Evolutionary conservation across 2,329 filamentous ascomycete species (phyloP).

Genomic region (Alternaria tenuissima): DNA sequence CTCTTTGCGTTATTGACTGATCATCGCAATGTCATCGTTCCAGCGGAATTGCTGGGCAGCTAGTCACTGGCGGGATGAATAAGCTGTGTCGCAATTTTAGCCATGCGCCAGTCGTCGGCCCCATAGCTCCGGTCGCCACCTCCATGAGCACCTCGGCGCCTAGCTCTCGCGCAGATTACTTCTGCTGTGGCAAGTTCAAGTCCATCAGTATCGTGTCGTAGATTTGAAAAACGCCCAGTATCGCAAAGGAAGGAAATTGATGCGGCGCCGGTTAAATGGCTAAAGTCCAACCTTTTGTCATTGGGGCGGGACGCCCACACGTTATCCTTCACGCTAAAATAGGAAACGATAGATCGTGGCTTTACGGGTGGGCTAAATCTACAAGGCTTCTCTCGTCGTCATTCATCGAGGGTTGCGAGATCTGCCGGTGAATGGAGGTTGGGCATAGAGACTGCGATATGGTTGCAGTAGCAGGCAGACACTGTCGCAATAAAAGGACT

Average conservation of each 20-base stretch:
- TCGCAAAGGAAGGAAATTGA: not conserved
- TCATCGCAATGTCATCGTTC: not conserved
- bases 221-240: not conserved
- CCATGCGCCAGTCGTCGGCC: not conserved
- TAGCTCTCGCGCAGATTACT: not conserved
- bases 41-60: not conserved
- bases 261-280: slow-evolving; percentile 12
- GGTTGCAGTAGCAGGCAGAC: not conserved
- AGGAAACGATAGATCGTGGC: slow-evolving; percentile 8
- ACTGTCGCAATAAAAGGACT: not conserved
- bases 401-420: not conserved
- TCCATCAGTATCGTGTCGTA: not conserved
- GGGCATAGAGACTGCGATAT: not conserved
- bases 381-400: slow-evolving; percentile 6
- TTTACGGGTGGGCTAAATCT: slow-evolving; percentile 7
- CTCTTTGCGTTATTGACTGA: not conserved
- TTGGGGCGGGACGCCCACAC: not conserved
- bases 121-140: not conserved
- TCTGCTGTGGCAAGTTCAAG: not conserved
- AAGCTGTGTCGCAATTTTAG: not conserved
- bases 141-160: not conserved
- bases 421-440: not conserved
- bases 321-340: not conserved
- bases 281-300: slow-evolving; percentile 1
- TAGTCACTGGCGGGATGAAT: not conserved